Conservation (phyloP, 352 stramenopile genomes). For the Phytophthora cactorum region DNA sequence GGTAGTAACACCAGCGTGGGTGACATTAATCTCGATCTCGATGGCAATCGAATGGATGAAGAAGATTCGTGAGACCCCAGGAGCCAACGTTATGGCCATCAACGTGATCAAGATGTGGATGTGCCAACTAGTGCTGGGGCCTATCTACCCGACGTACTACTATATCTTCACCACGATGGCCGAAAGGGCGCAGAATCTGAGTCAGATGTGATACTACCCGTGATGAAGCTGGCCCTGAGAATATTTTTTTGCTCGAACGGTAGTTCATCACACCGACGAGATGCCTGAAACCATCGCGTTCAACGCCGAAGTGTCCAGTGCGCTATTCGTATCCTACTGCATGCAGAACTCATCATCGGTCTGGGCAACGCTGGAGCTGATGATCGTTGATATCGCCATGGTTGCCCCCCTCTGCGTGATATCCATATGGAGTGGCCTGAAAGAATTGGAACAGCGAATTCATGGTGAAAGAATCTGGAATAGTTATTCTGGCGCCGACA, state of each 20-base stretch:
- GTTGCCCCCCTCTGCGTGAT: background rate
- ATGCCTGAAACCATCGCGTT: constrained; percentile 1
- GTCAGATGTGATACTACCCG: no score
- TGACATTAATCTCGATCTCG: no score
- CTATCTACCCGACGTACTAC: background rate
- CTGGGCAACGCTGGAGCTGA: constrained; percentile 10
- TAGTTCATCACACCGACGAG: background rate
- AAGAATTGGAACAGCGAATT: constrained; percentile 2
- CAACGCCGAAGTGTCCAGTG: constrained; percentile 6
- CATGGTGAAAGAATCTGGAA: background rate
- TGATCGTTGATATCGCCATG: constrained; percentile 2
- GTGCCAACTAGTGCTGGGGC: background rate
- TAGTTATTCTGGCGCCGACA: background rate
- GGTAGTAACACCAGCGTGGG: no score
- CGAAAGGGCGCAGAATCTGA: background rate
- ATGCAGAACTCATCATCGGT: constrained; percentile 17
- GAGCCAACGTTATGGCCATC: no score
- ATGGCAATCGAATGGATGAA: no score
- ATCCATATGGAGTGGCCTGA: background rate
- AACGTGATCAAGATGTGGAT: background rate
- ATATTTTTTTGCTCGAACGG: no score
- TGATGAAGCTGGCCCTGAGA: background rate
- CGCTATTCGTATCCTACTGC: constrained; percentile 5
- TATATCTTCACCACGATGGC: background rate
- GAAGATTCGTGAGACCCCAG: no score